Base-by-base conservation (phyloP, 768 basidiomycete genomes). In the Suillus decipiens region DNA sequence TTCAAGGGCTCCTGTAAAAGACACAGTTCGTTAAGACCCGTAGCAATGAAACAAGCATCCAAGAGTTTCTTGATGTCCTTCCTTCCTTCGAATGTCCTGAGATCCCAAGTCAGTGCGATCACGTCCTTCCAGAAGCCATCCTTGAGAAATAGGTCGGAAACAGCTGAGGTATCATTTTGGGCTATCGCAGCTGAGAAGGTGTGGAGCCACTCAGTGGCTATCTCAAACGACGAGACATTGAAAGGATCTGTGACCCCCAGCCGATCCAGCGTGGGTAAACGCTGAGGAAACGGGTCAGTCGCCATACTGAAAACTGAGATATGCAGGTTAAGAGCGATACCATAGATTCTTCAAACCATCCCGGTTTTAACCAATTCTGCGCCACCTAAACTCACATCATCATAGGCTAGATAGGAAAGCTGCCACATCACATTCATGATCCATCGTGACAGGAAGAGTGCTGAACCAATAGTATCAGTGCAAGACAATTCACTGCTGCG, bases 71-170 rank as follows among this genome's bases (percentile, higher is more conserved):
- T 70, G 68, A 86, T 79, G 17, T 74, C 71, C 17, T 72, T 67
- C 11, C 66, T 71, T 9, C 80, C 81, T 36, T 76, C 73, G 68
- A 85, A 79, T 0, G 82, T 81, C 42, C 83, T 79, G 63, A 88
- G 82, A 68, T 84, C 80, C 80, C 82, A 85, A 1, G 87, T 87
- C 7, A 87, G 64, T 0, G 82, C 77, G 11, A 85, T 71, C 19
- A 79, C 72, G 65, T 88, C 86, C 31, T 85, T 76, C 86, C 85
- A 87, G 64, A 81, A 74, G 1, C 69, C 74, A 9, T 74, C 65
- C 5, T 68, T 72, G 5, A 74, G 68, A 24, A 74, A 72, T 37
- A 75, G 72, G 53, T 74, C 64, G 19, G 70, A 58, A 57, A 71
- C 66, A n/a, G 17, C 56, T 5, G 45, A 3, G 50, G 66, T 59